Conservation (phyloP, 1,284 basidiomycete genomes). For the Malassezia japonica region DNA sequence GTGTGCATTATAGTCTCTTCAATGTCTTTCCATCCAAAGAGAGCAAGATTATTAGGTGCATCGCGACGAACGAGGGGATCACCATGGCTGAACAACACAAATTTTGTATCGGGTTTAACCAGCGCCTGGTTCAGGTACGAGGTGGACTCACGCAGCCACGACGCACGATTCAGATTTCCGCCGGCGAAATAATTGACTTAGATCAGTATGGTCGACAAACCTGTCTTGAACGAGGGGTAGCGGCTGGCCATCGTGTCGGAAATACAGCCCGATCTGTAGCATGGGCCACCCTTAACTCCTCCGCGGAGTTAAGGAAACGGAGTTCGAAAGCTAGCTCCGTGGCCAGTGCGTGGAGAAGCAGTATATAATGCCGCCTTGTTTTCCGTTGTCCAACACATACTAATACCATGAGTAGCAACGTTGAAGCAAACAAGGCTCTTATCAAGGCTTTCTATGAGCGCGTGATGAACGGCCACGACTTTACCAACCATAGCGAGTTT, state of each 20-base stretch:
- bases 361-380: not conserved
- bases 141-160: conserved; percentile 41
- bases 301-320: too few relatives aligned
- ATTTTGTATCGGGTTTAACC: conserved; percentile 32
- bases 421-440: not conserved
- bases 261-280: too few relatives aligned
- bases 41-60: conserved; percentile 25
- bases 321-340: too few relatives aligned
- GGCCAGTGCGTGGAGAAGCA: too few relatives aligned
- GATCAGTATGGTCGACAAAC: not conserved
- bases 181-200: conserved; percentile 43
- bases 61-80: conserved; percentile 38
- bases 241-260: not conserved
- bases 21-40: conserved; percentile 42
- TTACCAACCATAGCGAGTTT: not conserved
- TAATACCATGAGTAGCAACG: not conserved
- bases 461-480: not conserved
- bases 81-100: conserved; percentile 42
- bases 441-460: not conserved
- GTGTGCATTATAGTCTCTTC: conserved; percentile 23
- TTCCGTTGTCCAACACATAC: not conserved
- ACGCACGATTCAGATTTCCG: conserved; percentile 36
- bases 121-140: conserved; percentile 47
- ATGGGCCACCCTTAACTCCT: too few relatives aligned
- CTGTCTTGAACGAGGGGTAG: conserved; percentile 4